Evolutionary conservation across 768 basidiomycete genomes (phyloP).

Genomic region (Gloeophyllum trabeum): DNA sequence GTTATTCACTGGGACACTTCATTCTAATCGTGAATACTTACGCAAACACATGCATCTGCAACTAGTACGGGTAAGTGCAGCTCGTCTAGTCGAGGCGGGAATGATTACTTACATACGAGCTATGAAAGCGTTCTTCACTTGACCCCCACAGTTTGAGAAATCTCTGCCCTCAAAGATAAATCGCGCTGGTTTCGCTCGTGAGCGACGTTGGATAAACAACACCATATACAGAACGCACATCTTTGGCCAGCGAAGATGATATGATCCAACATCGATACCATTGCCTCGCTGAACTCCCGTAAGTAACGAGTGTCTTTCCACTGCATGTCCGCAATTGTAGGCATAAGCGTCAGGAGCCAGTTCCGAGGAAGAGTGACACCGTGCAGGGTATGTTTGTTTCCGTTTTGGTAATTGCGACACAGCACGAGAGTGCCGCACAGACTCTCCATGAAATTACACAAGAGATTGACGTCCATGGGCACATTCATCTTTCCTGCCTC

Average conservation of each 20-base stretch:
- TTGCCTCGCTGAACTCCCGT: constrained; percentile 3
- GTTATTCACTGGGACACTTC: not conserved
- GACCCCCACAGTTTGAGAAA: not conserved
- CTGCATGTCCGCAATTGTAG: constrained; percentile 3
- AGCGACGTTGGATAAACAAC: not conserved
- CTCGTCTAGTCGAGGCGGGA: no score
- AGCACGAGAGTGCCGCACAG: constrained; percentile 32
- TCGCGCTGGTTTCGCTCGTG: not conserved
- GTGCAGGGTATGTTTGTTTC: constrained; percentile 25
- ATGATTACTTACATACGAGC: constrained; percentile 31
- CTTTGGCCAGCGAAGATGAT: constrained; percentile 3
- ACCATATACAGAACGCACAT: not conserved
- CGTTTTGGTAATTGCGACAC: constrained; percentile 10
- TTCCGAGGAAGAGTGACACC: constrained; percentile 39
- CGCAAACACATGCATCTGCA: constrained; percentile 36
- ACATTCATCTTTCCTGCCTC: no score
- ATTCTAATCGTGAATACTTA: constrained; percentile 15
- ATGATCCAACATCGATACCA: constrained; percentile 7
- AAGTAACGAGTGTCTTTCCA: constrained; percentile 3
- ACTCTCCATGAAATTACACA: constrained; percentile 42
- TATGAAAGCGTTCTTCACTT: constrained; percentile 24
- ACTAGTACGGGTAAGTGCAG: constrained; percentile 15
- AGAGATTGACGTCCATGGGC: constrained; percentile 29
- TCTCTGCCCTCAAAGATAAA: not conserved
- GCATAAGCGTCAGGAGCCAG: constrained; percentile 27